Base-by-base conservation (phyloP, 225 moss, liverwort and hornwort species). In the Bryum argenteum region DNA sequence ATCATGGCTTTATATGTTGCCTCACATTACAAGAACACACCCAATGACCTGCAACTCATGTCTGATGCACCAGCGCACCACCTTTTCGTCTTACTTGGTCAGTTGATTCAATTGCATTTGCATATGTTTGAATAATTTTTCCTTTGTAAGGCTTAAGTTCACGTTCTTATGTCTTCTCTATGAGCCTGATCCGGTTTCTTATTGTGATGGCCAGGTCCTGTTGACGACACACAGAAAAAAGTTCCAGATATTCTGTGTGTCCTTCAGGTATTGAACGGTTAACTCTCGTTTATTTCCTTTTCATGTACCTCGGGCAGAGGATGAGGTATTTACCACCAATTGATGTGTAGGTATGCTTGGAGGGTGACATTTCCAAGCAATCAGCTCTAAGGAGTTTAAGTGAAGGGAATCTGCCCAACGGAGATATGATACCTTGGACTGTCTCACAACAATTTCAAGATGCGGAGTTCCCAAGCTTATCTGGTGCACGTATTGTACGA, bases 1-100 rank as follows among this genome's bases (percentile, higher is more conserved):
- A 92, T 97, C 94, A 90, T 94, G 96, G 96, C 96, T 8, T 82
- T 97, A 9, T 97, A 97, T 75, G 97, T 97, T 20, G 97, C 92
- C 19, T 97, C 97, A 40, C 97, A 94, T 70, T 97, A 97, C 81
- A 97, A 97, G 82, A 97, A 97, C 73, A 90, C 94, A 22, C 97
- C 97, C 18, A 97, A 97, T 72, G 97, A 97, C 71, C 80, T 97
- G 71, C 97, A 97, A 85, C 86, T 97, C 14, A 89, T 97, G 84
- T 94, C 97, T 6, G 94, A 97, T 81, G 97, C 97, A 20, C 94
- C 97, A 62, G 97, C 94, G 0, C 97, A 97, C 67, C 97, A 94
- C 67, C 94, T 97, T 26, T 97, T 97, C 75, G 97, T 97, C 43
- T 79, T 97, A 54, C 83, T 97, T 70, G 97, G 92, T 92, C 39